phyloP scores from a whole-genome alignment of 2,329 filamentous ascomycete species.

The Colletotrichum sublineola region DNA sequence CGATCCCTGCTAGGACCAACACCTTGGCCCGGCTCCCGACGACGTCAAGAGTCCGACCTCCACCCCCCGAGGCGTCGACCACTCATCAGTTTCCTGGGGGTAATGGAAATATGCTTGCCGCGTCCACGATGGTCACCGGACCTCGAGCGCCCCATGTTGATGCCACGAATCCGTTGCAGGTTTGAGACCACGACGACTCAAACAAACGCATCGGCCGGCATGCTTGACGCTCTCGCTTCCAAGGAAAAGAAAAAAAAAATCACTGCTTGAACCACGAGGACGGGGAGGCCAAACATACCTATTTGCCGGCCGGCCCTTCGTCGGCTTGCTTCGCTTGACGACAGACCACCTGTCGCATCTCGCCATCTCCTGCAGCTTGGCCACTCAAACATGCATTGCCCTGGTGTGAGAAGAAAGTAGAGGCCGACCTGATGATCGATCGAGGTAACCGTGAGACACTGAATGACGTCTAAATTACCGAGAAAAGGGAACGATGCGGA shows the following conservation, averaged over 20 bases:
- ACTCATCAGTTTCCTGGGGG: conserved; percentile 41
- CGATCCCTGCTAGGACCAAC: conserved; percentile 17
- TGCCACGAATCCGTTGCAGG: conserved; percentile 29
- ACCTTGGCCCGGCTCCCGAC: conserved; percentile 21
- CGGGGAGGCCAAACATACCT: conserved; percentile 22
- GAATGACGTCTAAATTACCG: neutral
- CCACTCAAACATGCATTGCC: neutral
- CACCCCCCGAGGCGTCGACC: conserved; percentile 15
- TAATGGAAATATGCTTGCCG: conserved; percentile 39
- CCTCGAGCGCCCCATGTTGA: conserved; percentile 22
- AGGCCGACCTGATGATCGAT: neutral
- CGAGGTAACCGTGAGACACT: neutral
- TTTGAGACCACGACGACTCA: conserved; percentile 22
- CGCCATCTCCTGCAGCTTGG: conserved; percentile 4
- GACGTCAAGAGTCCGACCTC: conserved; percentile 31
- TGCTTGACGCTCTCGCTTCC: neutral
- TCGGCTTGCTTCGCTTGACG: conserved; percentile 13
- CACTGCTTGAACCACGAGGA: neutral
- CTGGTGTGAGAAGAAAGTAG: neutral
- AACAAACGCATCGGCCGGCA: conserved; percentile 2
- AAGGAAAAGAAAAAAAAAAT: neutral
- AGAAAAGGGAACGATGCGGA: neutral
- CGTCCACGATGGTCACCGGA: conserved; percentile 35
- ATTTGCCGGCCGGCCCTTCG: conserved; percentile 5
- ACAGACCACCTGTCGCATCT: conserved; percentile 15